A percentile compares a stretch with the other conserved stretches of the same genome.
Evolutionary conservation across 78 protist species (phyloP).

Genomic region (Salpingoeca rosetta): DNA sequence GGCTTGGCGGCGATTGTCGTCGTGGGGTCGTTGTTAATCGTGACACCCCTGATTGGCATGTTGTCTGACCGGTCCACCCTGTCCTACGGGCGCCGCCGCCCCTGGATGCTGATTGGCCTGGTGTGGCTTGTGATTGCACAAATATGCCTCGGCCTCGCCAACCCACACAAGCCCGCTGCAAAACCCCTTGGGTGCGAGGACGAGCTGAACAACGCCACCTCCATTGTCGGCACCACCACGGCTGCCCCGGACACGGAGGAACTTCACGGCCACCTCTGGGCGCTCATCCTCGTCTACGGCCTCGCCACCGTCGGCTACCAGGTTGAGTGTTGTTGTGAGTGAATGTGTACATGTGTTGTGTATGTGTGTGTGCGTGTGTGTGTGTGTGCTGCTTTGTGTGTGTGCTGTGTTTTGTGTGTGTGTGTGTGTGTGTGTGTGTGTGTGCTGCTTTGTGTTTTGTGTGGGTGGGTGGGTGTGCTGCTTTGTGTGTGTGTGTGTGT

Average conservation of each 20-base stretch:
- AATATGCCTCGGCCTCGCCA: not conserved
- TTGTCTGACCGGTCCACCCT: not conserved
- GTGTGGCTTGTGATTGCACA: not conserved
- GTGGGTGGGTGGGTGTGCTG: too few relatives aligned
- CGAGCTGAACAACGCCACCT: not conserved
- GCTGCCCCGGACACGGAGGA: not conserved
- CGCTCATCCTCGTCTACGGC: not conserved
- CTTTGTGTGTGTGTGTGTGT: not conserved
- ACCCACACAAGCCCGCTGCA: not conserved
- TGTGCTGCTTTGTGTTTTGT: too few relatives aligned
- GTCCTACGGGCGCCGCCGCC: not conserved
- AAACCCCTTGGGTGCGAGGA: not conserved
- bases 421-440: too few relatives aligned
- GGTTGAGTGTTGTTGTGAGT: too few relatives aligned
- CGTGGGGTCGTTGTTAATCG: not conserved
- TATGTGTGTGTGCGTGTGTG: too few relatives aligned
- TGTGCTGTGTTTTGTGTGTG: too few relatives aligned
- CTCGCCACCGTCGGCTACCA: not conserved
- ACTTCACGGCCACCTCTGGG: not conserved
- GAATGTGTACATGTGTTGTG: too few relatives aligned
- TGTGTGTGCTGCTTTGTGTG: too few relatives aligned
- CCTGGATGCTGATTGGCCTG: not conserved
- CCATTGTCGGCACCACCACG: not conserved
- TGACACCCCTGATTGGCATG: constrained; percentile 1
- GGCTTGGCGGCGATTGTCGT: not conserved